phyloP scores from a whole-genome alignment of 169 alveolate species.

The Theileria orientalis region DNA sequence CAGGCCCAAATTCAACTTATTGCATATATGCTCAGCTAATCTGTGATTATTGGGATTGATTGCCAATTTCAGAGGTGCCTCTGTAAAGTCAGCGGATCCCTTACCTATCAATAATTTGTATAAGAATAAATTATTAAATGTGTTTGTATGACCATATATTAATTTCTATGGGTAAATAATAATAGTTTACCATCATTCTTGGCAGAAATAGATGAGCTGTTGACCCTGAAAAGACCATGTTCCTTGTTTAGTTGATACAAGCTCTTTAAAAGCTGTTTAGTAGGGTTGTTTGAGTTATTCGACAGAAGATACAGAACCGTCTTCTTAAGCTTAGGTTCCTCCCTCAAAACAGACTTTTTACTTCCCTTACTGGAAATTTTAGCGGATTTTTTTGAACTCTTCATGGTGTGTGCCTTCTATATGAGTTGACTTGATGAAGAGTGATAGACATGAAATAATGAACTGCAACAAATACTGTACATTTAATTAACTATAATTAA shows the following conservation, averaged over 20 bases:
- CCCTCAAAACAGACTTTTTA: constrained; percentile 15
- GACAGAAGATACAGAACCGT: constrained; percentile 53
- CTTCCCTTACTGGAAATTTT: neutral
- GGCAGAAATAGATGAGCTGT: constrained; percentile 7
- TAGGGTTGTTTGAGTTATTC: constrained; percentile 20
- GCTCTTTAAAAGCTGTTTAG: constrained; percentile 49
- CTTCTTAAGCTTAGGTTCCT: constrained; percentile 54
- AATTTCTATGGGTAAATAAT: neutral
- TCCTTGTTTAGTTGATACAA: constrained; percentile 37
- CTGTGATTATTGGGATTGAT: constrained; percentile 37
- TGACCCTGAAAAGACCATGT: constrained; percentile 24
- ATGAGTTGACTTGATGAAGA: no score
- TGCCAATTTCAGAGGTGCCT: constrained; percentile 19
- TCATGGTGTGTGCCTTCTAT: neutral
- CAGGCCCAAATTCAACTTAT: constrained; percentile 48
- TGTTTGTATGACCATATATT: neutral
- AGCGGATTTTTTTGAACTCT: neutral
- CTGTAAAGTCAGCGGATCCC: constrained; percentile 14
- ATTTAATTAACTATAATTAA: no score
- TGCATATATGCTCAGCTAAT: constrained; percentile 34
- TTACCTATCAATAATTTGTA: neutral
- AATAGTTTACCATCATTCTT: neutral
- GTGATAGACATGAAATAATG: no score
- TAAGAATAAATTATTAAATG: neutral
- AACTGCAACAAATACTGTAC: no score